Evolutionary conservation across 306 rosid genomes (phyloP).

Genomic region (Boehmeria nivea): DNA sequence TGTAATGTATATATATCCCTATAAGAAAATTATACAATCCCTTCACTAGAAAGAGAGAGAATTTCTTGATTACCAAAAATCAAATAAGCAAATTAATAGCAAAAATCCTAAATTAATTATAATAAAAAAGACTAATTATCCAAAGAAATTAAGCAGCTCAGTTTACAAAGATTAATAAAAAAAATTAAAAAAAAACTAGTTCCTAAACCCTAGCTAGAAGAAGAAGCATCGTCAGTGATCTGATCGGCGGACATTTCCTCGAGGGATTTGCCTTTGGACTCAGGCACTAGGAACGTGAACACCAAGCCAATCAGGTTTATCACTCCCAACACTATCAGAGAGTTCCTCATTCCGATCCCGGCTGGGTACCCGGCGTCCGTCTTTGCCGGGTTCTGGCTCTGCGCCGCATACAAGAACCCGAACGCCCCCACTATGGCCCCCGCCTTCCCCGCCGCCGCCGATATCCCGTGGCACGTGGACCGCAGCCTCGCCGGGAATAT

Average conservation of each 20-base stretch:
- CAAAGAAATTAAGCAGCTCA: too few relatives aligned
- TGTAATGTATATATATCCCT: too few relatives aligned
- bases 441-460: slow-evolving; percentile 53
- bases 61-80: too few relatives aligned
- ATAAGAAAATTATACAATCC: too few relatives aligned
- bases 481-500: slow-evolving; percentile 54
- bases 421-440: slow-evolving; percentile 69
- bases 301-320: slow-evolving; percentile 46
- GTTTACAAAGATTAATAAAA: too few relatives aligned
- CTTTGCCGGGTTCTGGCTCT: slow-evolving; percentile 29
- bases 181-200: too few relatives aligned
- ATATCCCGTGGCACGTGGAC: slow-evolving; percentile 62
- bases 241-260: slow-evolving; percentile 61
- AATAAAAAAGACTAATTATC: too few relatives aligned
- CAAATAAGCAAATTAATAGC: too few relatives aligned
- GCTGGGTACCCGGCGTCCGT: slow-evolving; percentile 37
- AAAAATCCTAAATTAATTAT: too few relatives aligned
- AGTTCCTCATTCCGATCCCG: slow-evolving; percentile 42
- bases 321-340: slow-evolving; percentile 32
- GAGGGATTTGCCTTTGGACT: slow-evolving; percentile 44
- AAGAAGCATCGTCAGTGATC: neutral
- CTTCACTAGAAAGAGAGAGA: too few relatives aligned
- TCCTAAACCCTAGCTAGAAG: neutral
- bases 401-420: slow-evolving; percentile 43
- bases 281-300: slow-evolving; percentile 55